phyloP scores from a whole-genome alignment of 225 moss, liverwort and hornwort species.

The Ulota crispa region DNA sequence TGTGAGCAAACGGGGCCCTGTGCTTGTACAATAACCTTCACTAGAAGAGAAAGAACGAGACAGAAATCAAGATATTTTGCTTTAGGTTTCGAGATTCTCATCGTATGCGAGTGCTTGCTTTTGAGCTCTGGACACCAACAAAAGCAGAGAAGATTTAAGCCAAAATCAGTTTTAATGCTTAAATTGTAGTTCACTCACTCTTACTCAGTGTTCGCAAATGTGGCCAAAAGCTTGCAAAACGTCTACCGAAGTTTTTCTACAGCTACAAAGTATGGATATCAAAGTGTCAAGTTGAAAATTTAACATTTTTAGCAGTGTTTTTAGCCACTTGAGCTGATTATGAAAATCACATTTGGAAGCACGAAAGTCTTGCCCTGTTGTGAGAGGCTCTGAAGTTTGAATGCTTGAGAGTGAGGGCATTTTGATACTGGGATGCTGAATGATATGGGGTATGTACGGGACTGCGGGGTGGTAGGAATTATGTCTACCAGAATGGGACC shows the following conservation, averaged over 20 bases:
- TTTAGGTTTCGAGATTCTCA: conserved; percentile 1
- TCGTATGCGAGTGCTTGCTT: not conserved
- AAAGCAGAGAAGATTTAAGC: not conserved
- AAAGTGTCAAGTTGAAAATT: too few species aligned
- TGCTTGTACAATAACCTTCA: conserved; percentile 36
- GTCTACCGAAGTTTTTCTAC: too few species aligned
- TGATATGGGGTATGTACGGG: not conserved
- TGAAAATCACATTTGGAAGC: too few species aligned
- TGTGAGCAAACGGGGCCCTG: conserved; percentile 18
- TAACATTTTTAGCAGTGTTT: too few species aligned
- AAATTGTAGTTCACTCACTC: not conserved
- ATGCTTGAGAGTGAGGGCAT: not conserved
- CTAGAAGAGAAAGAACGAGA: conserved; percentile 25
- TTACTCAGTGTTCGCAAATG: not conserved
- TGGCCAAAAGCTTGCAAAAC: too few species aligned
- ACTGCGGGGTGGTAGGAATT: not conserved
- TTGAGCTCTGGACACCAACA: not conserved
- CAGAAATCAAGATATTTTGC: conserved; percentile 9
- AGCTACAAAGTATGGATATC: too few species aligned
- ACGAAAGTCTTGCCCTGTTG: not conserved
- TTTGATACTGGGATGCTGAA: too few species aligned
- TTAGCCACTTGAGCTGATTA: too few species aligned
- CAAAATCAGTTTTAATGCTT: not conserved
- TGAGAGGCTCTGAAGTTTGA: not conserved
- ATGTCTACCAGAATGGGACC: not conserved